Percentiles rank a stretch among this genome's conserved stretches.
These are phyloP conservation scores for Trichoderma koningiopsis DNA, from an alignment of 2,329 filamentous ascomycete genomes.

Conservation along the genomic window DNA sequence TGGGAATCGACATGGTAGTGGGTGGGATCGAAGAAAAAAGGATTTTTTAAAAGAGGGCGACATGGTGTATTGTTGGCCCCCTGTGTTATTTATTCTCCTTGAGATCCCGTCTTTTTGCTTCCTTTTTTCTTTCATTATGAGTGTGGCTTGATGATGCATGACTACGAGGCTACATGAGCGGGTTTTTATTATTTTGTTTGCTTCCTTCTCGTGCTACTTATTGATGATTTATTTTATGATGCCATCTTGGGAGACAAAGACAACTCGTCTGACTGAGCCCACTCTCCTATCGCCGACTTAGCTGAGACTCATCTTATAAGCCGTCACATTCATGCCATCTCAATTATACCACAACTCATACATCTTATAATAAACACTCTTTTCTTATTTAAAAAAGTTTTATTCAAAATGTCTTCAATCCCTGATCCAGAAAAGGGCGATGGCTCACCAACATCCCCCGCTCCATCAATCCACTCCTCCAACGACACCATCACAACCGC, in stretches of 20 bases:
- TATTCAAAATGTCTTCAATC: not conserved
- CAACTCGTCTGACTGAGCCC: not conserved
- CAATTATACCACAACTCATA: not conserved
- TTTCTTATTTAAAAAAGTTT: no score
- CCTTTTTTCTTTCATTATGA: not conserved
- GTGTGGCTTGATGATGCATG: not conserved
- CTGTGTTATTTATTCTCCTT: not conserved
- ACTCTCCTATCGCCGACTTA: not conserved
- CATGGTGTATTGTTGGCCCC: not conserved
- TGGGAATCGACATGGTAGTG: not conserved
- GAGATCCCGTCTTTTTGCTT: not conserved
- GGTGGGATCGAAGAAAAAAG: not conserved
- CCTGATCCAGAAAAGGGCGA: slow-evolving; percentile 15
- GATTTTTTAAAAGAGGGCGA: not conserved
- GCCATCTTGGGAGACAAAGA: not conserved
- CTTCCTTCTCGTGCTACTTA: not conserved
- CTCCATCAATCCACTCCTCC: slow-evolving; percentile 7
- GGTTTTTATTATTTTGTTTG: not conserved
- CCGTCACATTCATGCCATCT: not conserved
- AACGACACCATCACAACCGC: slow-evolving; percentile 3
- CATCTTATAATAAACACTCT: not conserved
- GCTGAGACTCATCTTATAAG: not conserved
- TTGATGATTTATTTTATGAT: not conserved
- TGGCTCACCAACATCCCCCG: not conserved
- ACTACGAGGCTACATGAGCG: not conserved